phyloP scores from a whole-genome alignment of 352 stramenopile species.

The Globisporangium takayamanum region DNA sequence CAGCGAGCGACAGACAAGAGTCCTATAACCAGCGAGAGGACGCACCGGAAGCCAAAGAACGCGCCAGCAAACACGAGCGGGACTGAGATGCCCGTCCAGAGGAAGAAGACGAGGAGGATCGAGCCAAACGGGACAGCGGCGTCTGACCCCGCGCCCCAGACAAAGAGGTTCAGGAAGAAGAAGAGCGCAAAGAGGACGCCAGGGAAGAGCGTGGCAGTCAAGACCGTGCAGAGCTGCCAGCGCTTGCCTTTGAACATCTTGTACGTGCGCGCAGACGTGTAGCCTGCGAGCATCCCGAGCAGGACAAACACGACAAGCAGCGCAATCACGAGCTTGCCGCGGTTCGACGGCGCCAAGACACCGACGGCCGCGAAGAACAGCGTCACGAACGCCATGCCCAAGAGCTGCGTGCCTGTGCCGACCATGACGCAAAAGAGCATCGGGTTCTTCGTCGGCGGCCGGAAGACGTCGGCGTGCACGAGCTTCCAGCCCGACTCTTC shows the following conservation, averaged over 20 bases:
- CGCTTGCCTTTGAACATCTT: conserved; percentile 99
- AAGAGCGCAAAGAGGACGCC: conserved; percentile 96
- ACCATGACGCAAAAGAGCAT: conserved; percentile 97
- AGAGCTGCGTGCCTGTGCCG: conserved; percentile 96
- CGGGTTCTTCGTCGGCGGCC: conserved; percentile 91
- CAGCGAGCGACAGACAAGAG: background rate
- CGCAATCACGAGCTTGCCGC: conserved; percentile 97
- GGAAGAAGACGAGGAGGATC: conserved; percentile 95
- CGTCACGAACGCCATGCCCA: conserved; percentile 94
- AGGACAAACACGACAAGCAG: conserved; percentile 97
- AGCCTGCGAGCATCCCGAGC: conserved; percentile 94
- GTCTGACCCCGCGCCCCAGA: conserved; percentile 91
- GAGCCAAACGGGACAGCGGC: conserved; percentile 94
- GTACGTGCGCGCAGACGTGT: conserved; percentile 95
- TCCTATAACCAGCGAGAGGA: conserved; percentile 11
- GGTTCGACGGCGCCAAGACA: conserved; percentile 95
- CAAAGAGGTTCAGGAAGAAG: conserved; percentile 97
- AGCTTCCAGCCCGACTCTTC: conserved; percentile 99
- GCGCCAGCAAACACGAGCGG: conserved; percentile 98
- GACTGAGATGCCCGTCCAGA: conserved; percentile 99
- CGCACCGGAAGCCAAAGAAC: conserved; percentile 97
- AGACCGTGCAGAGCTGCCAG: conserved; percentile 95
- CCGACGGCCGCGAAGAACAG: conserved; percentile 96
- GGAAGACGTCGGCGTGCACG: conserved; percentile 99
- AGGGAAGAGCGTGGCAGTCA: conserved; percentile 96